phyloP scores from a whole-genome alignment of 2,329 filamentous ascomycete genomes.

The Colletotrichum sublineola region DNA sequence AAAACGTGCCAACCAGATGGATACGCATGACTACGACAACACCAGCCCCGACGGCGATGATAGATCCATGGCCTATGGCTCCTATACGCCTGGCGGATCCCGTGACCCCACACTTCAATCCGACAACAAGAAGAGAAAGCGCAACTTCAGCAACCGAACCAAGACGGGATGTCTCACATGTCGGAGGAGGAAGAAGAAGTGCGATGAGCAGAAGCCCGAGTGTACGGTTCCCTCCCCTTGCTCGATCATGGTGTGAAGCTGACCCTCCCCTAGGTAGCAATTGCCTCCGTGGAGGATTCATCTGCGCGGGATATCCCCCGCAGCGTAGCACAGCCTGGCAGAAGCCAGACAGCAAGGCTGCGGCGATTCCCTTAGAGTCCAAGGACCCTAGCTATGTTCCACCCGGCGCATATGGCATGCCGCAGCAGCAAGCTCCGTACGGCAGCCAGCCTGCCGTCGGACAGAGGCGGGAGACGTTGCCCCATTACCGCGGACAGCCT shows the following conservation, averaged over 20 bases:
- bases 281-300: slow-evolving; percentile 89
- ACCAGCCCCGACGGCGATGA: slow-evolving; percentile 70
- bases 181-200: slow-evolving; percentile 95
- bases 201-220: slow-evolving; percentile 91
- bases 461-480: slow-evolving; percentile 68
- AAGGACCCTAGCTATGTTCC: slow-evolving; percentile 79
- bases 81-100: slow-evolving; percentile 60
- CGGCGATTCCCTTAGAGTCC: slow-evolving; percentile 82
- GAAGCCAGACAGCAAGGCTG: slow-evolving; percentile 78
- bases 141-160: slow-evolving; percentile 93
- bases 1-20: slow-evolving; percentile 60
- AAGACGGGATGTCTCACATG: slow-evolving; percentile 97
- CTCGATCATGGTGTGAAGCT: background rate
- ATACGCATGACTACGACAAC: slow-evolving; percentile 62
- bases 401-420: slow-evolving; percentile 73
- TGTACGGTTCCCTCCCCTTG: slow-evolving; percentile 70
- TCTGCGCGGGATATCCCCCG: slow-evolving; percentile 91
- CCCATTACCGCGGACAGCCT: slow-evolving; percentile 71
- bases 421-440: slow-evolving; percentile 62
- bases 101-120: slow-evolving; percentile 65
- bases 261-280: slow-evolving; percentile 76
- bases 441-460: slow-evolving; percentile 51
- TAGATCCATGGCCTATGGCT: slow-evolving; percentile 53
- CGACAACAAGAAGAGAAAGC: slow-evolving; percentile 79
- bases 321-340: slow-evolving; percentile 79